phyloP scores from a whole-genome alignment of 1,284 basidiomycete genomes.

The Rhizopogon parksii region DNA sequence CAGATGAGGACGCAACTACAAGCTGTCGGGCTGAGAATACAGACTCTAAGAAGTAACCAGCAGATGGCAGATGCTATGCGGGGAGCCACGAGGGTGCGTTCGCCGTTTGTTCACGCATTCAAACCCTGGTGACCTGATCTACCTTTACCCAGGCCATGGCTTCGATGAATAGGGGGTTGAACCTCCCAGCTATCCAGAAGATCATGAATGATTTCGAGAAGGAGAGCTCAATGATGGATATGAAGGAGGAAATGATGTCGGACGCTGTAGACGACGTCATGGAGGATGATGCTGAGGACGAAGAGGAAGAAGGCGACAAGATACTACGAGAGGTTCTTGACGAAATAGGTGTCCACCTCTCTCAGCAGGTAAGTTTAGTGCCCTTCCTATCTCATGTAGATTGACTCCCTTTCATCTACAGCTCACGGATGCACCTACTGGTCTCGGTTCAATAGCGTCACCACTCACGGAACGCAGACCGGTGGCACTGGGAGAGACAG shows the following conservation, averaged over 20 bases:
- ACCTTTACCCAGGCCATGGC: slow-evolving; percentile 78
- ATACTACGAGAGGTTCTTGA: slow-evolving; percentile 96
- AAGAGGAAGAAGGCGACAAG: slow-evolving; percentile 94
- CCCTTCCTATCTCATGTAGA: neutral
- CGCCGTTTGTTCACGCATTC: slow-evolving; percentile 3
- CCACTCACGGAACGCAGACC: slow-evolving; percentile 66
- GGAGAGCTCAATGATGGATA: slow-evolving; percentile 97
- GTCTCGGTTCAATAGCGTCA: slow-evolving; percentile 52
- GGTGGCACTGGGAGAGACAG: slow-evolving; percentile 71
- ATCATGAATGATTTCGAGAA: slow-evolving; percentile 99
- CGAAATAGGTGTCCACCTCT: slow-evolving; percentile 91
- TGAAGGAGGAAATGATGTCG: slow-evolving; percentile 99
- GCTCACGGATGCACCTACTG: slow-evolving; percentile 81
- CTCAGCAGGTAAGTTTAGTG: slow-evolving; percentile 69
- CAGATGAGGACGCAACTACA: slow-evolving; percentile 99
- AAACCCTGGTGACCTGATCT: slow-evolving; percentile 5
- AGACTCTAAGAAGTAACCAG: slow-evolving; percentile 93
- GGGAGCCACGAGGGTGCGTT: slow-evolving; percentile 85
- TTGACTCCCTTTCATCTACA: slow-evolving; percentile 27
- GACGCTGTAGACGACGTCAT: slow-evolving; percentile 98
- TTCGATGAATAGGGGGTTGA: slow-evolving; percentile 94
- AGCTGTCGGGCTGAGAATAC: slow-evolving; percentile 92
- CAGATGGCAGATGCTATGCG: slow-evolving; percentile 99
- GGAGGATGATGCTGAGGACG: slow-evolving; percentile 89
- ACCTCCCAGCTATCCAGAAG: slow-evolving; percentile 89